phyloP scores from a whole-genome alignment of 2,329 filamentous ascomycete species.

The Bipolaris gigantea region DNA sequence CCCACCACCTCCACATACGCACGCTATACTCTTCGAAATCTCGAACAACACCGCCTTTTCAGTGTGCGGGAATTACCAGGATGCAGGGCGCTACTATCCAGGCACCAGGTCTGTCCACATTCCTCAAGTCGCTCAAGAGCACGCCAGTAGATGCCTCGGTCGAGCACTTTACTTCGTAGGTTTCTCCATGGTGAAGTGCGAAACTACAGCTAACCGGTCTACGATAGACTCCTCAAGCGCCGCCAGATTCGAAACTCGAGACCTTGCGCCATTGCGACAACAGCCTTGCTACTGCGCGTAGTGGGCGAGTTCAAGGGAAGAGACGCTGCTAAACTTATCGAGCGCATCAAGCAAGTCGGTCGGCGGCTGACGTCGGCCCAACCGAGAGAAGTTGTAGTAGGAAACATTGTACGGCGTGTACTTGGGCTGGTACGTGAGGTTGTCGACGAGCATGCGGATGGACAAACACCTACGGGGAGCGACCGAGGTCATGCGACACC shows the following conservation, averaged over 20 bases:
- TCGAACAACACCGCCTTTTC: neutral
- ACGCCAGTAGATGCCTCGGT: conserved; percentile 78
- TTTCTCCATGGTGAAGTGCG: conserved; percentile 16
- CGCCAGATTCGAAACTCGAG: conserved; percentile 86
- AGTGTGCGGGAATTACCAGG: conserved; percentile 14
- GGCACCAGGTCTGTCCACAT: conserved; percentile 75
- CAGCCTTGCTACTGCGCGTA: conserved; percentile 83
- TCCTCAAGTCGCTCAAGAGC: conserved; percentile 71
- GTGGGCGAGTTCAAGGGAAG: conserved; percentile 79
- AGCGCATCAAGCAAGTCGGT: conserved; percentile 78
- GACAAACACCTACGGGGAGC: conserved; percentile 58
- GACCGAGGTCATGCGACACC: conserved; percentile 58
- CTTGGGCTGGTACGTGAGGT: conserved; percentile 91
- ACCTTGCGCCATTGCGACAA: conserved; percentile 87
- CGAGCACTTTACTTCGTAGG: conserved; percentile 80
- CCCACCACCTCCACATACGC: conserved; percentile 28
- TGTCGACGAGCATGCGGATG: conserved; percentile 76
- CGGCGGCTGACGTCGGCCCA: conserved; percentile 78
- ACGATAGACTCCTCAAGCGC: conserved; percentile 76
- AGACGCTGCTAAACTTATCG: conserved; percentile 76
- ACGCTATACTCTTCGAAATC: conserved; percentile 4
- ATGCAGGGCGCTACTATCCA: conserved; percentile 39
- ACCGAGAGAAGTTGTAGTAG: conserved; percentile 86
- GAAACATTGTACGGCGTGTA: conserved; percentile 90
- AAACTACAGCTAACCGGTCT: conserved; percentile 4